Evolutionary conservation across 2,329 filamentous ascomycete species (phyloP), one percentile per base, ranked within the genome.

Genomic region (Xylariaceae sp.): DNA sequence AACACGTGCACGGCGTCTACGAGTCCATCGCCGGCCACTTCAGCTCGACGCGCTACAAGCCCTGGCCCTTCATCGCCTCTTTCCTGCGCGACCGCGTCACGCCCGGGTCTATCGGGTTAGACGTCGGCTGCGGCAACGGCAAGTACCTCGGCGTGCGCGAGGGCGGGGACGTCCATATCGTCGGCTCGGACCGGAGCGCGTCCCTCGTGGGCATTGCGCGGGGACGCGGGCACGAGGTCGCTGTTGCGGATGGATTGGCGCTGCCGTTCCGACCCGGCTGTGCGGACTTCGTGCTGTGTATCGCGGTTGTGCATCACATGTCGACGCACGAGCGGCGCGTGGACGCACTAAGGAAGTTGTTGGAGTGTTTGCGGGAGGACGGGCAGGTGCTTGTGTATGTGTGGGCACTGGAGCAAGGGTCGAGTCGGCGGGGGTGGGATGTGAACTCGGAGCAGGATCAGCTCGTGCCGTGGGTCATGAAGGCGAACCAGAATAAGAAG

Each of bases 101-200:
- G 0, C 76, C 85, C 10, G 93, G 92, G 30, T 83, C 89, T 53
- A 76, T 97, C 58, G 94, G 94, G 8, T 80, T 96, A 37, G 94
- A 99, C 74, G 81, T 97, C 58, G 94, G 94, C 61, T 97, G 94
- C 75, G 94, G 94, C 61, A 99, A 99, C 76, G 94, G 94, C 66
- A 97, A 97, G 79, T 97, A 97, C 73, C 79, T 97, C 61, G 78
- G 82, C 61, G 88, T 96, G 59, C 95, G 95, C 75, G 81, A 80
- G 18, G 51, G 37, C 5, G 52, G 51, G 2, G 76, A 84, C 67
- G 76, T 96, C 53, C 92, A 89, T 76, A 88, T 97, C 56, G 73
- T 97, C 60, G 93, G 86, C 59, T 93, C 88, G 58, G 94, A 97
- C 77, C 84, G 91, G 78, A 95, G 85, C 68, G 79, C 78, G 23